Evolutionary conservation across 345 rosid species (phyloP), one percentile per base, ranked within the genome.

Genomic region (Kernera saxatilis): DNA sequence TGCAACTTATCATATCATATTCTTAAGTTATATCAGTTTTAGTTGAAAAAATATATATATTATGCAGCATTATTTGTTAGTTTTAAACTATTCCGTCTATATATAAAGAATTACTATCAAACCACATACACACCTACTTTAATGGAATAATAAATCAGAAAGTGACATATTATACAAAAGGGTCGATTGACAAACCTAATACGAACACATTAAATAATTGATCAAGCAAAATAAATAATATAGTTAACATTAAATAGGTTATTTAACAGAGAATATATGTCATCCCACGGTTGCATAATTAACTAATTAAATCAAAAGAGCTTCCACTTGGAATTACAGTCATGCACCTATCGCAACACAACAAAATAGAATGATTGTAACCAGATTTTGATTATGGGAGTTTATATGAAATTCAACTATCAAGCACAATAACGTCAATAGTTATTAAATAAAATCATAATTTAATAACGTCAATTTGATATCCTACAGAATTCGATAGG

Each of bases 201-300:
- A 66, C 60, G 54, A 66, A 58, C 69, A 53, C 15, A 68, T 51
- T 41, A 69, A 52, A 68, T 26, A 53, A 69, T 62, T 69, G 58
- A 33, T 45, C 21, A 69, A 68, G 68, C 22, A 17, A 40, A 52
- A 17, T 15, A 29, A 60, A 19, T 11, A 8, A 12, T 17, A 17
- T 39, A 43, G 44, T 54, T 12, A 72, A 52, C 37, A 13, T 21
- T 41, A 71, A 12, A 30, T 21, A 10, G 1, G 6, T 43, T 52
- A 25, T 30, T 64, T 44, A 15, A 36, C 33, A 25, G 15, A 61
- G 59, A 53, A 75, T 62, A 35, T 69, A 36, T 69, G 79, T 62
- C 74, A 52, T 12, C 70, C 70, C 70, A 69, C 70, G 74, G 78
- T 68, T 75, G 74, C 74, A 13, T 68, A 43, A 43, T 51, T 43